Base-by-base conservation (phyloP, 106 monocot species). In the Chionographis japonica region DNA sequence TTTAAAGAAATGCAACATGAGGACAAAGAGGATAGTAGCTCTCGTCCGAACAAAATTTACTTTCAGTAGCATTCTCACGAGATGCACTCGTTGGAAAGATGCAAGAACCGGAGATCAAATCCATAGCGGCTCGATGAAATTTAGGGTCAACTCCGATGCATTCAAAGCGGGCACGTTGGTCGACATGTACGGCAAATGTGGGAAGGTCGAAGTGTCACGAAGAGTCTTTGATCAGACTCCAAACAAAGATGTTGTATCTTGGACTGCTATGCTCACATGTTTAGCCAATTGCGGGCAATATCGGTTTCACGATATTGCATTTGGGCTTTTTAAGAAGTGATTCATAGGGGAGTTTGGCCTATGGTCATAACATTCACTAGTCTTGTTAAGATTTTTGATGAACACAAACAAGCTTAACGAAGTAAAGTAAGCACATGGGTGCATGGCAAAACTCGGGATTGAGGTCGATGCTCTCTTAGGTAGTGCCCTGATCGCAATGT, bases 101-200 rank as follows among this genome's bases (percentile, higher is more conserved):
- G 10, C 68, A 0, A 62, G 46, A 56, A 62, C 72, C 2, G 86
- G 90, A 50, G 38, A 54, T 37, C 90, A 90, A n/a, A 59, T 81
- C 12, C 90, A 86, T 52, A 76, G 81, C 36, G 6, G 63, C 18
- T 9, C 70, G 0, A 2, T 77, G 12, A 90, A 90, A 60, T 67
- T 67, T 15, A 86, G 90, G 12, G 58, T 78, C 13, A 72, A 72
- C 4, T 54, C 15, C 10, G 68, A 86, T 67, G 50, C 66, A 4
- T 86, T 80, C 68, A 40, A 86, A 7, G 50, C 70, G 3, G 51
- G 72, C 50, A 50, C 68, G 4, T 60, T 89, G 70, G 71, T 89
- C 14, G 77, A 89, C 51, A 82, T 89, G 85, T 89, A 89, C 43
- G 76, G 63, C 3, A 85, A 69, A 39, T 85, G 76, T 46, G 83